Percentiles rank a stretch among this genome's conserved stretches.
These are phyloP conservation scores for Trichoderma sp. DNA, from an alignment of 2,329 filamentous ascomycete species.

Conservation along the genomic window DNA sequence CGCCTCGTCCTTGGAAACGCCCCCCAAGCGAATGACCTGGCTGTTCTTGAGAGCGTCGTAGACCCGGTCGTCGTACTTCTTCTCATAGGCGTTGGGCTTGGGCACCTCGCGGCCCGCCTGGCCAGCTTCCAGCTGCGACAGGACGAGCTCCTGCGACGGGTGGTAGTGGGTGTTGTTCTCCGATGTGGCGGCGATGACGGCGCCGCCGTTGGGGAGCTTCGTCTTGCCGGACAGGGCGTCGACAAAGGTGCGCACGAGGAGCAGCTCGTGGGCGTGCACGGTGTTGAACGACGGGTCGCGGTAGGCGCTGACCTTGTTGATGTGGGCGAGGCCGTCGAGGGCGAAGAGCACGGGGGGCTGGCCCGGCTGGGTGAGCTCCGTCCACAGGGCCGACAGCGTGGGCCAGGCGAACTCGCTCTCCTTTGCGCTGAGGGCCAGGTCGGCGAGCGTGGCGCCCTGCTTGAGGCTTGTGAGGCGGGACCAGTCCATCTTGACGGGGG, in stretches of 20 bases:
- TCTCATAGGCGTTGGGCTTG: slow-evolving; percentile 52
- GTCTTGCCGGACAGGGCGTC: slow-evolving; percentile 64
- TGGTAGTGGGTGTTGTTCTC: slow-evolving; percentile 66
- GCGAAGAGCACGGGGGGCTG: slow-evolving; percentile 66
- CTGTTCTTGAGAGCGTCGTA: slow-evolving; percentile 52
- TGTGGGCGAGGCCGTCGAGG: slow-evolving; percentile 75
- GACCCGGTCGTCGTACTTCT: slow-evolving; percentile 56
- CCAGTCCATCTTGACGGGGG: slow-evolving; percentile 46
- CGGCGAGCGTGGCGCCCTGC: slow-evolving; percentile 62
- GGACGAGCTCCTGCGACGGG: slow-evolving; percentile 65
- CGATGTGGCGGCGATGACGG: slow-evolving; percentile 72
- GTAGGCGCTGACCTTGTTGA: slow-evolving; percentile 79
- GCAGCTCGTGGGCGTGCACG: slow-evolving; percentile 84
- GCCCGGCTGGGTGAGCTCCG: slow-evolving; percentile 62
- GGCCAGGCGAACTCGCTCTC: slow-evolving; percentile 78
- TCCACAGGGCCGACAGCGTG: slow-evolving; percentile 77
- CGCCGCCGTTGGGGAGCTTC: slow-evolving; percentile 68
- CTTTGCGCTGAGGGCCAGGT: slow-evolving; percentile 67
- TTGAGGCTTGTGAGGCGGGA: slow-evolving; percentile 44
- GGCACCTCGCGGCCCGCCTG: slow-evolving; percentile 40
- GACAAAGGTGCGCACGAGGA: slow-evolving; percentile 71
- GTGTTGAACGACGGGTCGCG: slow-evolving; percentile 65
- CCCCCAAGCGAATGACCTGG: slow-evolving; percentile 57
- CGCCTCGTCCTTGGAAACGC: slow-evolving; percentile 72
- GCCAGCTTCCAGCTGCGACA: slow-evolving; percentile 55